phyloP scores from a whole-genome alignment of 257 asterid species.

The Lycium ferocissimum region DNA sequence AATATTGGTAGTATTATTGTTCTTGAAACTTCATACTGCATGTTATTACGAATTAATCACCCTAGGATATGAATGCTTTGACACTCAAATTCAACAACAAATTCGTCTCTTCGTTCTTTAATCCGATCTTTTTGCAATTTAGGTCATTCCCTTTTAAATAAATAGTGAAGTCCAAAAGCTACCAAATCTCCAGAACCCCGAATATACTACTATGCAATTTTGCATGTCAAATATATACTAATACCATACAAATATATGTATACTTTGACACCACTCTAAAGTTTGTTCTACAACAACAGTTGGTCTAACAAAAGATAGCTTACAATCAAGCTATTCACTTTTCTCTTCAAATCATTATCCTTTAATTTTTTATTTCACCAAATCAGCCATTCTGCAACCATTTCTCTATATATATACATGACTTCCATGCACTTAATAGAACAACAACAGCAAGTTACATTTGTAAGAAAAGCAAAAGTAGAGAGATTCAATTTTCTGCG shows the following conservation, averaged over 20 bases:
- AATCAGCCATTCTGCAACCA: slow-evolving; percentile 25
- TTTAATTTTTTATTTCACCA: slow-evolving; percentile 29
- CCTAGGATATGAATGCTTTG: no score
- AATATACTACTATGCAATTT: no score
- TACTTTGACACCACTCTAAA: neutral
- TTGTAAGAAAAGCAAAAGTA: neutral
- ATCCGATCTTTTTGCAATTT: no score
- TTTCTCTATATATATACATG: slow-evolving; percentile 30
- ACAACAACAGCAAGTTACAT: neutral
- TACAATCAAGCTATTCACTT: neutral
- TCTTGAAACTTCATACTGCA: no score
- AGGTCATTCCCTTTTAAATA: no score
- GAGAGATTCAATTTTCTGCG: neutral
- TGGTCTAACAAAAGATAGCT: slow-evolving; percentile 31
- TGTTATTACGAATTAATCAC: no score
- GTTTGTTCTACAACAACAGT: slow-evolving; percentile 30
- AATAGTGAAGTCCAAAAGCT: no score
- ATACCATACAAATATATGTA: neutral
- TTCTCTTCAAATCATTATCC: neutral
- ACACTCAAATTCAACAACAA: no score
- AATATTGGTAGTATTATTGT: no score
- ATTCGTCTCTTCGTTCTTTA: no score
- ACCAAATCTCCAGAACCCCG: no score
- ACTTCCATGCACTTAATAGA: neutral
- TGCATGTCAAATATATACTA: neutral